These are phyloP conservation scores for Arthrobotrys sinensis DNA, from an alignment of 2,329 filamentous ascomycete species.

Conservation along the genomic window DNA sequence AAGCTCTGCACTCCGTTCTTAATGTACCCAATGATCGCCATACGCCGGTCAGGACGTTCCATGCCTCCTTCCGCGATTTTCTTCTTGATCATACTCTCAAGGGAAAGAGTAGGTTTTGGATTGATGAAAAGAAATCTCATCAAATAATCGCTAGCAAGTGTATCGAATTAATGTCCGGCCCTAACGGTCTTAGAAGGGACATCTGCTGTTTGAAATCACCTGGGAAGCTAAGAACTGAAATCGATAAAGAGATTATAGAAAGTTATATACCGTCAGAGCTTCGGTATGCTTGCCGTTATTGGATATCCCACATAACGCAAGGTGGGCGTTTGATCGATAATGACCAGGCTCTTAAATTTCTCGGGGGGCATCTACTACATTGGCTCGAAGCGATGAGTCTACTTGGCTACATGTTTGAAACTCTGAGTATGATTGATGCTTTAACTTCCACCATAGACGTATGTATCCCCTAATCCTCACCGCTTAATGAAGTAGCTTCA, in stretches of 20 bases:
- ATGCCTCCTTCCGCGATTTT: constrained; percentile 14
- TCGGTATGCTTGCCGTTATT: constrained; percentile 18
- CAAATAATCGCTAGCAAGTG: constrained; percentile 6
- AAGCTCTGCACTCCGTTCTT: constrained; percentile 7
- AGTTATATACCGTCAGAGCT: not conserved
- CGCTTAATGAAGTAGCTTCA: not conserved
- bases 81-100: not conserved
- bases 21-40: not conserved
- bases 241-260: not conserved
- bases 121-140: not conserved
- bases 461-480: not conserved
- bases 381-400: constrained; percentile 13
- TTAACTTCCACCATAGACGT: not conserved
- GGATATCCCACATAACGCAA: not conserved
- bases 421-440: not conserved
- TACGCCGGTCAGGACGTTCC: not conserved
- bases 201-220: not conserved
- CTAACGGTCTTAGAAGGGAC: not conserved
- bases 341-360: not conserved
- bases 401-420: constrained; percentile 63
- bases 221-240: constrained; percentile 41
- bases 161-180: not conserved
- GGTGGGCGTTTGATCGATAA: not conserved
- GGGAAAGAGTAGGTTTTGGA: not conserved
- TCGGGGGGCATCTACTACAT: not conserved